Conservation (phyloP, 371 early-diverging fungal genomes). For the Batkoa obscura region DNA sequence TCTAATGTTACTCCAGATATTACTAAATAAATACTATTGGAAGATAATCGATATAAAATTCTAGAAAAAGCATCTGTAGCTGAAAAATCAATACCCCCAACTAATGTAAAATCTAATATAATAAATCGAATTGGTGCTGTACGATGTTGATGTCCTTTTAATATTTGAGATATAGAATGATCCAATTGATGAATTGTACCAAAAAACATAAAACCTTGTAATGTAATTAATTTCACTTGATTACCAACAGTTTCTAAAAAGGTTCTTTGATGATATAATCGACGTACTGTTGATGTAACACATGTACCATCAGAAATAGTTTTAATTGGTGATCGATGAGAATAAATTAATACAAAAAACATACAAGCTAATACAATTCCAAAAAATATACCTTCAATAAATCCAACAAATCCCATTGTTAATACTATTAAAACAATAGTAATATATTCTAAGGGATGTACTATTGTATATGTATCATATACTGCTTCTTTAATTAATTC, state of each 20-base stretch:
- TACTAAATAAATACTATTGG: conserved; percentile 61
- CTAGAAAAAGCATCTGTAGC: conserved; percentile 87
- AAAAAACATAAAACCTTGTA: conserved; percentile 90
- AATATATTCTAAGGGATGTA: conserved; percentile 68
- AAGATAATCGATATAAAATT: conserved; percentile 48
- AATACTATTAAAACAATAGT: conserved; percentile 70
- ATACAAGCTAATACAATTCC: conserved; percentile 84
- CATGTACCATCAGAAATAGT: conserved; percentile 53
- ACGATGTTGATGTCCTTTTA: conserved; percentile 15
- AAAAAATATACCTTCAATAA: conserved; percentile 83
- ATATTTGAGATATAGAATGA: conserved; percentile 38
- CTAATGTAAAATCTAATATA: conserved; percentile 70
- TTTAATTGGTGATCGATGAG: conserved; percentile 56
- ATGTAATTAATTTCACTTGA: conserved; percentile 68
- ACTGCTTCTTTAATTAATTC: conserved; percentile 81
- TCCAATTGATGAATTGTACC: conserved; percentile 83
- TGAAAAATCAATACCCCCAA: conserved; percentile 85
- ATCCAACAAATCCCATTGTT: conserved; percentile 72
- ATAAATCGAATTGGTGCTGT: conserved; percentile 49
- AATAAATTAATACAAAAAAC: conserved; percentile 80
- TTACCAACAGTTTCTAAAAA: conserved; percentile 64
- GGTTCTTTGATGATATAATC: conserved; percentile 68
- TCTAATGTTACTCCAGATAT: conserved; percentile 46
- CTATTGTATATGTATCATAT: conserved; percentile 63
- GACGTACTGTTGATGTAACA: conserved; percentile 72